These are phyloP conservation scores for Kitagawia praeruptora DNA, from an alignment of 129 eudicot species.

Conservation along the genomic window DNA sequence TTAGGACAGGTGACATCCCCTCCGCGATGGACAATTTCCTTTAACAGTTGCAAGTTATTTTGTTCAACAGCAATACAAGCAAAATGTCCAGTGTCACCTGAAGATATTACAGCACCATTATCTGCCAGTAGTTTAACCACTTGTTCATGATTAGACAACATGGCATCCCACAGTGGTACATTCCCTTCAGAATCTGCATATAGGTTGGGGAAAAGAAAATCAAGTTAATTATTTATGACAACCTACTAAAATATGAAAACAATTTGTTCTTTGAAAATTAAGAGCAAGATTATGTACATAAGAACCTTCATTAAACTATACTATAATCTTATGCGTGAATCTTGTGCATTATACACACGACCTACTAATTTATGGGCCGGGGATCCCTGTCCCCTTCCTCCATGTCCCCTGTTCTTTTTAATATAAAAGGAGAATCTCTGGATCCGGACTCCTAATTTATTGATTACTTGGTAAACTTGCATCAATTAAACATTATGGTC, in stretches of 20 bases:
- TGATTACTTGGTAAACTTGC: neutral
- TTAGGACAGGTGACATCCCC: constrained; percentile 62
- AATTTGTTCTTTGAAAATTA: neutral
- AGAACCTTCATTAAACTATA: too few species aligned
- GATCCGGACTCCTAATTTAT: too few species aligned
- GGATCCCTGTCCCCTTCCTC: too few species aligned
- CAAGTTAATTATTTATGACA: neutral
- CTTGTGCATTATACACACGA: neutral
- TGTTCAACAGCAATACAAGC: constrained; percentile 71
- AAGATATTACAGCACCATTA: constrained; percentile 43
- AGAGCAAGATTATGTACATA: too few species aligned
- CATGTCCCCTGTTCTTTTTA: too few species aligned
- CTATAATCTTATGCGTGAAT: neutral
- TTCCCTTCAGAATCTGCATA: constrained; percentile 80
- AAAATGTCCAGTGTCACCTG: constrained; percentile 62
- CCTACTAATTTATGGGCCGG: neutral
- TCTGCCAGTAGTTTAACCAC: constrained; percentile 39
- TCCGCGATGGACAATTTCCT: constrained; percentile 41
- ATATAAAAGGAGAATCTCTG: too few species aligned
- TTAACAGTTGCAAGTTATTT: constrained; percentile 50
- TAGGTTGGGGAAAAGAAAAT: constrained; percentile 1
- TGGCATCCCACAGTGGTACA: constrained; percentile 93
- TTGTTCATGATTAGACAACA: constrained; percentile 43
- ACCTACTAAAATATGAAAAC: neutral
- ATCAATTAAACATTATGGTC: neutral